Percentiles rank a stretch among this genome's conserved stretches.
Evolutionary conservation across 2,329 filamentous ascomycete genomes (phyloP).

Genomic region (Ambrosiella cleistominuta): DNA sequence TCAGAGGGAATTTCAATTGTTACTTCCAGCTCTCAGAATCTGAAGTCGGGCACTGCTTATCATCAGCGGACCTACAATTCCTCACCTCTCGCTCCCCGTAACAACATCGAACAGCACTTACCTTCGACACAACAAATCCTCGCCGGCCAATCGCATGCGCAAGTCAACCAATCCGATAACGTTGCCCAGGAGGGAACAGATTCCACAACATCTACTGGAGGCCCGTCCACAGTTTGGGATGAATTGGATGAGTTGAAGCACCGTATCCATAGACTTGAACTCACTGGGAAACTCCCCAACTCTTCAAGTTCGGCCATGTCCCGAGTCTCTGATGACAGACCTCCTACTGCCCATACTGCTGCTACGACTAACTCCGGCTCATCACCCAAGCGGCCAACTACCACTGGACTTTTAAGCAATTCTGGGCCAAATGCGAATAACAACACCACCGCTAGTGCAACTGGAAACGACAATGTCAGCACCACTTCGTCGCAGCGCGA

Average conservation of each 20-base stretch:
- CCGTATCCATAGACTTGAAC: conserved; percentile 73
- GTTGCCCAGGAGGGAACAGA: conserved; percentile 52
- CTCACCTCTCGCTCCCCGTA: conserved; percentile 37
- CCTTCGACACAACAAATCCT: conserved; percentile 1
- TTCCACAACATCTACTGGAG: conserved; percentile 73
- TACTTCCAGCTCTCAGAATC: conserved; percentile 25
- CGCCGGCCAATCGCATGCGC: conserved; percentile 15
- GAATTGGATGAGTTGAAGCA: conserved; percentile 92
- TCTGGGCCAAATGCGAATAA: conserved; percentile 27
- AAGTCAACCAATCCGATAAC: conserved; percentile 16
- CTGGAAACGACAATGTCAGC: conserved; percentile 25
- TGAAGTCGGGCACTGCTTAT: conserved; percentile 25
- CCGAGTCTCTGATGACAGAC: conserved; percentile 58
- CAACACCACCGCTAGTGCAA: background rate
- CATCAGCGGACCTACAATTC: conserved; percentile 35
- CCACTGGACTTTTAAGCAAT: conserved; percentile 25
- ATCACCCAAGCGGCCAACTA: conserved; percentile 52
- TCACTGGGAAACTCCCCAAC: conserved; percentile 72
- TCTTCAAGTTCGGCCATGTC: conserved; percentile 69
- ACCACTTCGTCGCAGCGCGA: conserved; percentile 32
- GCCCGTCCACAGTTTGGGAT: conserved; percentile 91
- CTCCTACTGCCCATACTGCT: conserved; percentile 77
- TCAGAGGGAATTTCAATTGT: conserved; percentile 27
- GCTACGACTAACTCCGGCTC: conserved; percentile 72
- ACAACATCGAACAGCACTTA: conserved; percentile 5